These are phyloP conservation scores for Paragyromitra xinjiangensis DNA, from an alignment of 495 filamentous ascomycete species.

Conservation along the genomic window DNA sequence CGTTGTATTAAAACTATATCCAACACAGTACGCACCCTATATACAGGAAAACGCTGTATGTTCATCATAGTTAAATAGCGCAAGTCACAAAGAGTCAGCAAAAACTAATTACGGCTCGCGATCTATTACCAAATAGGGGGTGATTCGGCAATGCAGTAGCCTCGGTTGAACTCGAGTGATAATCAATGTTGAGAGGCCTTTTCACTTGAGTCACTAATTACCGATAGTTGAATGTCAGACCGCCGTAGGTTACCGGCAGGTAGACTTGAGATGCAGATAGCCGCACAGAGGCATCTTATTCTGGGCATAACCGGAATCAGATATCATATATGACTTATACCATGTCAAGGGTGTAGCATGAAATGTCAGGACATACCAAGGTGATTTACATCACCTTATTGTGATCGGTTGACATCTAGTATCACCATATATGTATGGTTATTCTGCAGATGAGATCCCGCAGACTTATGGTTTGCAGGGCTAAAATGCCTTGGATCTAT, in stretches of 20 bases:
- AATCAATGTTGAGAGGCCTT: constrained; percentile 25
- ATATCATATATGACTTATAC: constrained; percentile 12
- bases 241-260: neutral
- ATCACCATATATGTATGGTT: constrained; percentile 13
- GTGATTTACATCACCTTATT: neutral
- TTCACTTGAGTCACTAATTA: constrained; percentile 8
- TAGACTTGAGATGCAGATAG: neutral
- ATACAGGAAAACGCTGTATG: constrained; percentile 11
- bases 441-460: constrained; percentile 10
- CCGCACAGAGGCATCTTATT: neutral
- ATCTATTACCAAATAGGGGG: constrained; percentile 20
- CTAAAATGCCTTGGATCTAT: neutral
- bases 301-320: neutral
- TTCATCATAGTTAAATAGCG: constrained; percentile 18
- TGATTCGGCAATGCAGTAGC: constrained; percentile 5
- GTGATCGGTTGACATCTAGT: constrained; percentile 13
- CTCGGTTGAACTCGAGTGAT: constrained; percentile 30
- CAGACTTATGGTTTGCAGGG: neutral
- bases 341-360: constrained; percentile 3
- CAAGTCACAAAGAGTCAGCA: constrained; percentile 11
- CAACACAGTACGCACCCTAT: neutral
- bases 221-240: constrained; percentile 3
- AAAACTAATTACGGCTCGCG: constrained; percentile 23
- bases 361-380: constrained; percentile 4
- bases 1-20: neutral